Evolutionary conservation across 345 rosid species (phyloP).

Genomic region (Euphorbia peplus): DNA sequence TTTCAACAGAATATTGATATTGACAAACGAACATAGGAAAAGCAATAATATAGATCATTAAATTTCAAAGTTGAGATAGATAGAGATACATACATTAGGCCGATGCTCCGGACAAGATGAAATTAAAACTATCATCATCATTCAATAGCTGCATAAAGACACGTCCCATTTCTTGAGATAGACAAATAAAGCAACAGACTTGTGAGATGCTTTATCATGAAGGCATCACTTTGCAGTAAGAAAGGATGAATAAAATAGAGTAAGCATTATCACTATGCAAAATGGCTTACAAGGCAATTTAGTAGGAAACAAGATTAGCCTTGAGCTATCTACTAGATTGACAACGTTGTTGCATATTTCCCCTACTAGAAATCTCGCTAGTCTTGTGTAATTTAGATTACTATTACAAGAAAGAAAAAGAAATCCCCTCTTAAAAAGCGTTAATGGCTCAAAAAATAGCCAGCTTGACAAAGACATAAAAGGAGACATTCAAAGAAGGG

Average conservation of each 20-base stretch:
- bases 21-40: too few relatives aligned
- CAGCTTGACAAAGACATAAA: neutral
- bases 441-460: neutral
- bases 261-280: neutral
- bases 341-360: too few relatives aligned
- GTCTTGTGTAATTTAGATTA: neutral
- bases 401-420: neutral
- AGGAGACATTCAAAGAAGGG: neutral
- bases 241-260: neutral
- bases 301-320: too few relatives aligned
- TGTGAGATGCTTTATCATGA: neutral
- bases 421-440: neutral
- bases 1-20: too few relatives aligned
- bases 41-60: too few relatives aligned
- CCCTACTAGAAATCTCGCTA: neutral
- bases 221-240: neutral
- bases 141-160: constrained; percentile 26
- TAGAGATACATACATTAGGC: constrained; percentile 65
- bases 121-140: constrained; percentile 97
- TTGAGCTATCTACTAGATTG: too few relatives aligned
- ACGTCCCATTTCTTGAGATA: too few relatives aligned
- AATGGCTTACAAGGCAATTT: too few relatives aligned
- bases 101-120: constrained; percentile 96
- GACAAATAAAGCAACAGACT: too few relatives aligned
- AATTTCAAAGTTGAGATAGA: constrained; percentile 18